Evolutionary conservation across 768 basidiomycete species (phyloP), one percentile per base, ranked within the genome.

Genomic region (Phlebiopsis gigantea): DNA sequence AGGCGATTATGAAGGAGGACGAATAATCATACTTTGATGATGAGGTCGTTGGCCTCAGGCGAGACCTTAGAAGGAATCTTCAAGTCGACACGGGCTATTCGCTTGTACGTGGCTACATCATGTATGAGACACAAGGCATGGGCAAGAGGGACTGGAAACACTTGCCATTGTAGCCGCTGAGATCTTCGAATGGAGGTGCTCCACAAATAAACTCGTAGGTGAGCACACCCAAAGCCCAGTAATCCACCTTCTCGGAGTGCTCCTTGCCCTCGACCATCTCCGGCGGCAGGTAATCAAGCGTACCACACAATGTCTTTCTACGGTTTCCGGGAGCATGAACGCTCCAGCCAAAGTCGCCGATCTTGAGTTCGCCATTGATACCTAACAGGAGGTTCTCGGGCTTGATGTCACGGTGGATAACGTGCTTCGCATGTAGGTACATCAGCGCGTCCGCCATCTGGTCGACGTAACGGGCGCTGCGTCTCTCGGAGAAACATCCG

Each of bases 331-430:
- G 96, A 0, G 95, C 96, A 69, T 98, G 96, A 7, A 97, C 93
- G 65, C 88, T 93, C 96, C 97, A 99, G 9, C 97, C 97, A 71
- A 98, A 98, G 71, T 98, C 96, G 2, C 87, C 97, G 59, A 99
- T 96, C 79, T 99, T 98, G 64, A 99, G 77, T 69, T 98, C 96
- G 41, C 96, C 96, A 63, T 94, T 93, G 65, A 98, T 82, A 10
- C 95, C 95, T 12, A 98, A 76, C 29, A 99, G 79, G 48, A 99
- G 72, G 70, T 99, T 99, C 74, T 99, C 96, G 0, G 97, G 97
- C 72, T 99, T 99, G 75, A 99, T 99, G 66, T 99, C 97, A 29
- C 97, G 84, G 70, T 99, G 97, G 50, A 98, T 99, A 66, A 99
- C 94, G 66, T 98, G 95, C 68, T 98, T 99, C 52, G 78, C 75